Base-by-base conservation (phyloP, 202 grass and related monocot species). In the Schoenoplectus triqueter region DNA sequence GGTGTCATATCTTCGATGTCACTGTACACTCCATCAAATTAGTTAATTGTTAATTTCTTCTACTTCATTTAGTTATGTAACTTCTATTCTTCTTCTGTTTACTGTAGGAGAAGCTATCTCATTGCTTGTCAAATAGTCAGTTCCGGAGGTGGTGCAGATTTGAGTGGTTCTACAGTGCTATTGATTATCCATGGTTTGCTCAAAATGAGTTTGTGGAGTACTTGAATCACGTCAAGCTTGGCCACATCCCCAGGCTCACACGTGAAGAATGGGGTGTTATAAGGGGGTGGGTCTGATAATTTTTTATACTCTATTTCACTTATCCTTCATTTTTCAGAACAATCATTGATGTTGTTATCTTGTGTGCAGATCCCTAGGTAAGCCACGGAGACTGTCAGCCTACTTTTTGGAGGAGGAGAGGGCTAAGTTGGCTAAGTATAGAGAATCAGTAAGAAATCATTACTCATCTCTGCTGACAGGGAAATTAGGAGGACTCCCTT, bases 161-260 rank as follows among this genome's bases (percentile, higher is more conserved):
- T 90, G 97, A 99, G 79, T 99, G 97, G 97, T 99, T 99, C 86
- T 99, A 99, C 11, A 96, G 97, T 90, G 92, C 97, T 86, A 92
- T 99, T 66, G 93, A 99, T 87, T 99, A 94, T 87, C 97, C 97
- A 48, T 99, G 93, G 93, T 99, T 99, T 94, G 89, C 92, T 15
- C 93, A 94, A 84, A 94, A 92, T 90, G 97, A 99, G 83, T 99
- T 99, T 92, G 93, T 99, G 10, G 97, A 96, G 83, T 99, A 99
- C 80, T 88, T 99, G 80, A 99, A 96, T 88, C 93, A 99, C 90
- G 97, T 96, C 86, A 94, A 91, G 80, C 84, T 99, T 81, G 93
- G 90, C 51, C 97, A 99, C 92, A 91, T 99, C 62, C 97, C 97
- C 84, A 91, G 92, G 86, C 72, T 99, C 67, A 99, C 92, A 69